phyloP scores from a whole-genome alignment of 805 yeast species.

The Zygotorulaspora danielsina region DNA sequence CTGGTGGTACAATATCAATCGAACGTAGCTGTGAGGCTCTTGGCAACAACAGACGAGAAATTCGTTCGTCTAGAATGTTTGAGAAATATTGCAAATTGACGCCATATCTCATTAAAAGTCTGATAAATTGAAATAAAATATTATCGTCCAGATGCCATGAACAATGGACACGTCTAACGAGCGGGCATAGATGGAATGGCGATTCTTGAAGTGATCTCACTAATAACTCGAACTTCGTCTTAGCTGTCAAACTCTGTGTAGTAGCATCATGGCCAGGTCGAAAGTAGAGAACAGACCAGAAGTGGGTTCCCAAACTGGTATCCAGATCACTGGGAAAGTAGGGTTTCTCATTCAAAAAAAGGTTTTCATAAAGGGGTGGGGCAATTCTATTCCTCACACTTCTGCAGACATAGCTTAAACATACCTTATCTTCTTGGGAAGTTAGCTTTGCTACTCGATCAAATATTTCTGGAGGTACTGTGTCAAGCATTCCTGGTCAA shows the following conservation, averaged over 20 bases:
- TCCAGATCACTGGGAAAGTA: conserved; percentile 27
- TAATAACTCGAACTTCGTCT: conserved; percentile 19
- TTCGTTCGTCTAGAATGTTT: conserved; percentile 22
- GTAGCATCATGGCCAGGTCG: conserved; percentile 7
- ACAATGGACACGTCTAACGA: conserved; percentile 26
- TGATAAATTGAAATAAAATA: conserved; percentile 17
- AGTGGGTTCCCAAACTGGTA: conserved; percentile 22
- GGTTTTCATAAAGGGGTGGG: conserved; percentile 24
- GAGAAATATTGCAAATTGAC: conserved; percentile 24
- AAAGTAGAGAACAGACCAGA: conserved; percentile 29
- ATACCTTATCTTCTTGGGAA: conserved; percentile 28
- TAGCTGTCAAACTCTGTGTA: conserved; percentile 9
- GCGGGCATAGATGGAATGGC: conserved; percentile 19
- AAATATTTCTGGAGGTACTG: conserved; percentile 24
- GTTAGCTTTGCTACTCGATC: conserved; percentile 13
- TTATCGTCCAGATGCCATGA: conserved; percentile 30
- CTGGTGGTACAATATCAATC: conserved; percentile 28
- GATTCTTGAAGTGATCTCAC: conserved; percentile 21
- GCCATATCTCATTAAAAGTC: conserved; percentile 16
- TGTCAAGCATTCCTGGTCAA: conserved; percentile 30
- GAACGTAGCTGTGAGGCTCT: conserved; percentile 18
- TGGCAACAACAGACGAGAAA: conserved; percentile 14
- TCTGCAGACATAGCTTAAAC: conserved; percentile 26
- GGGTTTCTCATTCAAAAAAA: conserved; percentile 28
- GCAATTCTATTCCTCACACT: conserved; percentile 12